Evolutionary conservation across 2,329 filamentous ascomycete species (phyloP).

Genomic region (Stenocarpella maydis): DNA sequence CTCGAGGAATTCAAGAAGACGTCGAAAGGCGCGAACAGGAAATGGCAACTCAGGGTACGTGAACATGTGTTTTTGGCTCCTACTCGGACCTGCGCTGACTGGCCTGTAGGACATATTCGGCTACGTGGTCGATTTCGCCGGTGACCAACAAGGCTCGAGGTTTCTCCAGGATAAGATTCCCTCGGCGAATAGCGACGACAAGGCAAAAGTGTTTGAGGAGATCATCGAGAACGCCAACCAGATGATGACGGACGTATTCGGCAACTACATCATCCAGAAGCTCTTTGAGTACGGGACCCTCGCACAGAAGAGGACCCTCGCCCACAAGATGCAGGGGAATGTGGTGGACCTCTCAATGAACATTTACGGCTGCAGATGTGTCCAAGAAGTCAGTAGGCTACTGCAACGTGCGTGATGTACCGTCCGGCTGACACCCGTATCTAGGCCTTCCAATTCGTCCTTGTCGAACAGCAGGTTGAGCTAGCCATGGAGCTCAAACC

Average conservation of each 20-base stretch:
- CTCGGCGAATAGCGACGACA: conserved; percentile 93
- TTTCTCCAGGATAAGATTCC: conserved; percentile 96
- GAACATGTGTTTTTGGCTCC: neutral
- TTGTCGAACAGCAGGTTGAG: conserved; percentile 88
- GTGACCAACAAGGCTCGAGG: conserved; percentile 93
- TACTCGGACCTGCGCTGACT: conserved; percentile 33
- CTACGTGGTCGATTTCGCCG: conserved; percentile 92
- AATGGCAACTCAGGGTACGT: conserved; percentile 79
- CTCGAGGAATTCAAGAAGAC: conserved; percentile 83
- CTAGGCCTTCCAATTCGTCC: conserved; percentile 85
- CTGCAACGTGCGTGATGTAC: neutral
- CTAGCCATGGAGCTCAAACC: conserved; percentile 84
- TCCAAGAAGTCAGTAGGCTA: conserved; percentile 78
- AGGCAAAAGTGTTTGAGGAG: conserved; percentile 88
- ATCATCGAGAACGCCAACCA: conserved; percentile 85
- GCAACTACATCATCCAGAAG: conserved; percentile 98
- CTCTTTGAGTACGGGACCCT: conserved; percentile 97
- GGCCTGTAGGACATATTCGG: conserved; percentile 75
- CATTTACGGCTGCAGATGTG: conserved; percentile 93
- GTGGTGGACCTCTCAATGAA: conserved; percentile 82
- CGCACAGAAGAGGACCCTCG: conserved; percentile 87
- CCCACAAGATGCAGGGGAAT: conserved; percentile 86
- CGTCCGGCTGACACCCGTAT: conserved; percentile 22
- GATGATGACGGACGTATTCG: conserved; percentile 95
- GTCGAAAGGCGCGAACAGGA: conserved; percentile 70